Evolutionary conservation across 208 protist genomes (phyloP).

Genomic region (Acanthamoeba quina): DNA sequence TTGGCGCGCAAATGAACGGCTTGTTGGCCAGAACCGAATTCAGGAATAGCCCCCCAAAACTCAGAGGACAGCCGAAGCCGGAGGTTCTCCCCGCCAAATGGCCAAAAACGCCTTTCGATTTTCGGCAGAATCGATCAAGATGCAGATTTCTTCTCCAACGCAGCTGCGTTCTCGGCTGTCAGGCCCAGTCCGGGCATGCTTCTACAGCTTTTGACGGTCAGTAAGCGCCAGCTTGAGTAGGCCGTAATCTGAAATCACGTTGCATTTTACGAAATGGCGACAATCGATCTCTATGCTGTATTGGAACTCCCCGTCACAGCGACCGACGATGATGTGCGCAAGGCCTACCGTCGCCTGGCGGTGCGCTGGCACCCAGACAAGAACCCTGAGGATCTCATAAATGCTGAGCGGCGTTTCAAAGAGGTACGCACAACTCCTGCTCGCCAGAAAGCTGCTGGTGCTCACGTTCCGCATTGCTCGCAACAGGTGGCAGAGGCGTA

Average conservation of each 20-base stretch:
- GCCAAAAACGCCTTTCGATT: neutral
- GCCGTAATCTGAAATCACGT: too few relatives aligned
- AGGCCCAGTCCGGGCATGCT: neutral
- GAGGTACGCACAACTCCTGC: slow-evolving; percentile 70
- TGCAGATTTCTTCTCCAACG: neutral
- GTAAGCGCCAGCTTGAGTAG: too few relatives aligned
- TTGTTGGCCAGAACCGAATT: too few relatives aligned
- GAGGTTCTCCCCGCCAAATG: neutral
- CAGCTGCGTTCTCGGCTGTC: neutral
- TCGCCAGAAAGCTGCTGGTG: neutral
- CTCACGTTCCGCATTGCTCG: neutral
- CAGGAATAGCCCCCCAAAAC: too few relatives aligned
- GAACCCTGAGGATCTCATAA: slow-evolving; percentile 56
- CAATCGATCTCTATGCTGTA: slow-evolving; percentile 29
- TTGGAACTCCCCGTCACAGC: slow-evolving; percentile 71
- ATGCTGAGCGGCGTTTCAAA: slow-evolving; percentile 80
- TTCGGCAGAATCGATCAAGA: slow-evolving; percentile 3
- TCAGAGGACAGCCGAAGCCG: too few relatives aligned
- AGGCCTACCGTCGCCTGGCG: slow-evolving; percentile 79
- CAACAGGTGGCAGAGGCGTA: slow-evolving; percentile 28
- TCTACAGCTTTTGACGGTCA: too few relatives aligned
- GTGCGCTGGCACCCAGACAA: slow-evolving; percentile 83
- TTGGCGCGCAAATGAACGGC: slow-evolving; percentile 29
- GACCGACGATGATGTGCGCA: slow-evolving; percentile 76
- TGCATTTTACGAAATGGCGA: neutral